Evolutionary conservation across 2,329 filamentous ascomycete species (phyloP), one percentile per base, ranked within the genome.

Genomic region (Orbilia brochopaga): DNA sequence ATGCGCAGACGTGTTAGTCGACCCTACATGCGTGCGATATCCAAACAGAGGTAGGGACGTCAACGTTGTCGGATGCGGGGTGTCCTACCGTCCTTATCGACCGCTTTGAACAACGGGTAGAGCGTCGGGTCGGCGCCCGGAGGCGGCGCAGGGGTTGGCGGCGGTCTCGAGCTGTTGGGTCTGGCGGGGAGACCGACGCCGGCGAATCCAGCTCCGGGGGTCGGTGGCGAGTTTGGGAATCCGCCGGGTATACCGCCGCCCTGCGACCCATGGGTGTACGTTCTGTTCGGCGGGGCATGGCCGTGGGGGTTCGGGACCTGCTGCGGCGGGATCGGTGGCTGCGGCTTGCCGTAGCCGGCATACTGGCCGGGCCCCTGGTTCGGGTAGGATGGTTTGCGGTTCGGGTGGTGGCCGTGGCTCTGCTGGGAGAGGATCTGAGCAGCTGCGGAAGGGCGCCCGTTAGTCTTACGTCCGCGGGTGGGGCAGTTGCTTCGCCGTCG

Each of bases 41-140:
- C 11, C 13, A 42, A 4, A 6, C 37, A 4, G n/a, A 42, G 4
- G n/a, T 17, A 13, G 37, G n/a, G 32, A 53, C 57, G 23, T 17
- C 23, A 42, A 7, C 11, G 54, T 42, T 4, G 4, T 42, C 4
- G 40, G 27, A 44, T 55, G 44, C 62, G 44, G 46, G 13, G 11
- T 44, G 11, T 80, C 82, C 76, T 81, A 90, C 90, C 84, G 80
- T 91, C 85, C 78, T 91, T 92, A 81, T 99, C 95, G 13, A 97
- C 93, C 0, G 92, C 91, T 72, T 90, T 85, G 81, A 97, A 99
- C 24, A 97, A 83, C 2, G 90, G 90, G 79, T 91, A 87, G 17
- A 99, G 84, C 0, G 87, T 88, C n/a, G 88, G 84, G 77, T 92
- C 89, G 57, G 87, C 79, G 79, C 27, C 83, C 77, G 75, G 82